phyloP scores from a whole-genome alignment of 2,329 filamentous ascomycete genomes.

The Fusarium sp. region DNA sequence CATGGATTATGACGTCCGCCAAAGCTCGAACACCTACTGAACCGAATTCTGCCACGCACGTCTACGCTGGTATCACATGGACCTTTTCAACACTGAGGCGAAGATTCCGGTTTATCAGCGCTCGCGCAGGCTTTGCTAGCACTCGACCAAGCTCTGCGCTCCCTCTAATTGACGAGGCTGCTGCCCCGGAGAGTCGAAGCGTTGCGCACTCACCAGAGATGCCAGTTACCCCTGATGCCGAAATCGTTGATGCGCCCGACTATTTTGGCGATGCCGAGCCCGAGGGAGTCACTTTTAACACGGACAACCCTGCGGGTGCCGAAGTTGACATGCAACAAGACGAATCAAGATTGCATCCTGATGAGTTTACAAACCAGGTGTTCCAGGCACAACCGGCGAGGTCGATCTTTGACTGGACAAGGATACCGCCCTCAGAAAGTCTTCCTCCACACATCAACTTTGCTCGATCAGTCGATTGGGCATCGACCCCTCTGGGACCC shows the following conservation, averaged over 20 bases:
- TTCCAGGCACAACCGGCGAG: constrained; percentile 48
- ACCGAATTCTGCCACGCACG: constrained; percentile 61
- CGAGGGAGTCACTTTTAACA: constrained; percentile 18
- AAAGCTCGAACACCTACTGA: constrained; percentile 61
- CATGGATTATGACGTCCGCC: constrained; percentile 69
- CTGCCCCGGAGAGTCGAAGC: constrained; percentile 47
- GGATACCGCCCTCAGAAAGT: constrained; percentile 67
- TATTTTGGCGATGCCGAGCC: constrained; percentile 53
- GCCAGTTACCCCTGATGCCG: constrained; percentile 47
- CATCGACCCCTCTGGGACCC: constrained; percentile 73
- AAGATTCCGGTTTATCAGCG: constrained; percentile 73
- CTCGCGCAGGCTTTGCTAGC: constrained; percentile 50
- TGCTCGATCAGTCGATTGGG: constrained; percentile 76
- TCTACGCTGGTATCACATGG: constrained; percentile 73
- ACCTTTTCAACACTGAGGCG: constrained; percentile 72
- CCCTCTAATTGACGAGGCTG: constrained; percentile 49
- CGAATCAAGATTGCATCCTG: constrained; percentile 47
- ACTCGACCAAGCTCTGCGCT: constrained; percentile 53
- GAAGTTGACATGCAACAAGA: constrained; percentile 43
- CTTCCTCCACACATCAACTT: constrained; percentile 77
- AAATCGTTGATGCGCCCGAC: constrained; percentile 48
- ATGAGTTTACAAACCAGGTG: constrained; percentile 54
- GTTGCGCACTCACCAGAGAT: constrained; percentile 50
- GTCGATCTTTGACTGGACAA: constrained; percentile 82
- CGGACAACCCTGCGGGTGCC: constrained; percentile 11